Conservation (phyloP, 192 early-diverging fungal genomes). For the Allomyces arbusculus region DNA sequence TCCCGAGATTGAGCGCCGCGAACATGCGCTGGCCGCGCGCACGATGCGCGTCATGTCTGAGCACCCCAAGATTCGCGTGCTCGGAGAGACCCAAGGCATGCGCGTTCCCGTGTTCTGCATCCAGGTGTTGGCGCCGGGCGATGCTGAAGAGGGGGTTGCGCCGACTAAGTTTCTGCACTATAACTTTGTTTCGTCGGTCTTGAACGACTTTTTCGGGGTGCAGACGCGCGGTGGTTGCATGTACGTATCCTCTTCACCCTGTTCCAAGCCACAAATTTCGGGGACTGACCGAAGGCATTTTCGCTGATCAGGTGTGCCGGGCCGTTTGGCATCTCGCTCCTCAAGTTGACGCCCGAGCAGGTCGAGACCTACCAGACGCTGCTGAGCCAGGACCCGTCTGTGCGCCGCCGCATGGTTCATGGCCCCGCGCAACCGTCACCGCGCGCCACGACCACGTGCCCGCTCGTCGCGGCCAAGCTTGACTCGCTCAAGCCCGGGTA, state of each 20-base stretch:
- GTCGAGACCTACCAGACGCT: not conserved
- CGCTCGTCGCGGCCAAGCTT: not conserved
- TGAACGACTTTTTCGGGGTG: slow-evolving; percentile 16
- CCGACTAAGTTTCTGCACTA: slow-evolving; percentile 6
- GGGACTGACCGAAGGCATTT: too few relatives aligned
- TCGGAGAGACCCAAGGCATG: slow-evolving; percentile 1
- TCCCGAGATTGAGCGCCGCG: not conserved
- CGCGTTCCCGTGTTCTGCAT: slow-evolving; percentile 4
- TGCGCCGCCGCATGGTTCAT: not conserved
- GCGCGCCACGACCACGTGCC: not conserved
- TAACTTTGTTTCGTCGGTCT: slow-evolving; percentile 7
- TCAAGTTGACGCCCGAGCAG: slow-evolving; percentile 3
- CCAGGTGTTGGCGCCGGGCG: not conserved
- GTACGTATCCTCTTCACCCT: slow-evolving; percentile 1
- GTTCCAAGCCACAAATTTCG: not conserved
- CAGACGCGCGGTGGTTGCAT: slow-evolving; percentile 11
- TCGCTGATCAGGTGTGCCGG: slow-evolving; percentile 12
- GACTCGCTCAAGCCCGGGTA: slow-evolving; percentile 11
- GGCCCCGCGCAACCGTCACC: not conserved
- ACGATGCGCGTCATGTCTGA: not conserved
- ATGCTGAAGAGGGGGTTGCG: not conserved
- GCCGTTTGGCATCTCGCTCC: slow-evolving; percentile 11
- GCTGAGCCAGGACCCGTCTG: not conserved
- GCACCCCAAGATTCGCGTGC: not conserved
- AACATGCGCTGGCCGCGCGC: slow-evolving; percentile 3